phyloP scores from a whole-genome alignment of 768 basidiomycete species.

The Collybiopsis luxurians region DNA sequence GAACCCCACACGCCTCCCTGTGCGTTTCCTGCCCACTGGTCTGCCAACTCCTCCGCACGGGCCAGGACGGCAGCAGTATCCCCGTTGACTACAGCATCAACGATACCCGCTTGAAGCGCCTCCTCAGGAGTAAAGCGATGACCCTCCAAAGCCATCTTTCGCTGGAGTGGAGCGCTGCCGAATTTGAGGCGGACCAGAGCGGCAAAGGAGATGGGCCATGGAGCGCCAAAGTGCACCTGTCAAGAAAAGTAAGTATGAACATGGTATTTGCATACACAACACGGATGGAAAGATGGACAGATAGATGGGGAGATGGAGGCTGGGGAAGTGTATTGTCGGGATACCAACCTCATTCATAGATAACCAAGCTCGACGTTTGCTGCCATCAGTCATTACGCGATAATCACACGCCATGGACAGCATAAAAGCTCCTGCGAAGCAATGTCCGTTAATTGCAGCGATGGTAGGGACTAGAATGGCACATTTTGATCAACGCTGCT shows the following conservation, averaged over 20 bases:
- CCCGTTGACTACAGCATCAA: conserved; percentile 68
- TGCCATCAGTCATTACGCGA: conserved; percentile 84
- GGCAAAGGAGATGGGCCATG: conserved; percentile 72
- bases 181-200: conserved; percentile 65
- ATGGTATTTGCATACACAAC: no score
- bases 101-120: conserved; percentile 58
- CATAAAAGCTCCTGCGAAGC: conserved; percentile 82
- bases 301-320: no score
- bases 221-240: conserved; percentile 80
- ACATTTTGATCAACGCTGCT: no score
- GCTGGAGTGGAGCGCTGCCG: conserved; percentile 51
- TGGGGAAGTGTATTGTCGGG: no score
- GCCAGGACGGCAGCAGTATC: conserved; percentile 58
- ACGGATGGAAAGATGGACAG: no score
- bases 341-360: conserved; percentile 86
- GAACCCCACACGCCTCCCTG: conserved; percentile 66
- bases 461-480: conserved; percentile 62
- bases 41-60: conserved; percentile 64
- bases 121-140: conserved; percentile 75
- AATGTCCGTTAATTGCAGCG: conserved; percentile 81
- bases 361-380: conserved; percentile 74
- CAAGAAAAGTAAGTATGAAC: not conserved
- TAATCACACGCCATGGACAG: conserved; percentile 84
- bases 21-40: conserved; percentile 48
- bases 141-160: conserved; percentile 79